Conservation (phyloP, 257 asterid genomes). For the Rehmannia glutinosa region DNA sequence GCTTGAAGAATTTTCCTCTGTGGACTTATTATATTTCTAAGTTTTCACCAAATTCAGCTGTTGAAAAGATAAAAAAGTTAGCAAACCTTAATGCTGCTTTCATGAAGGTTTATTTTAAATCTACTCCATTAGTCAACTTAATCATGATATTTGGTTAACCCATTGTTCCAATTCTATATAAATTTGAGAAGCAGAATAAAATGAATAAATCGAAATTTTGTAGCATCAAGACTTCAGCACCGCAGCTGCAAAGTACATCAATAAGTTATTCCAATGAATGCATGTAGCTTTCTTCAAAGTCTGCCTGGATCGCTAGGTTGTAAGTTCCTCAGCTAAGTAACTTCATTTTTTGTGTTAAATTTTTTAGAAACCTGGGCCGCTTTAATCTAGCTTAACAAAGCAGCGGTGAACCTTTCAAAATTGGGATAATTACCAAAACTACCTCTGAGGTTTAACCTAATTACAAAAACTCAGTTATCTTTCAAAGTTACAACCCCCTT, state of each 20-base stretch:
- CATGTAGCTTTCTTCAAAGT: not conserved
- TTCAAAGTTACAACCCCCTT: too few species aligned
- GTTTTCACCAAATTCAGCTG: not conserved
- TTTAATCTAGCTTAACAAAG: too few species aligned
- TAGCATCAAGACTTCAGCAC: not conserved
- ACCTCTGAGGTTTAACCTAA: too few species aligned
- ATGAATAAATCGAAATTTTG: not conserved
- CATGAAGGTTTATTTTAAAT: not conserved
- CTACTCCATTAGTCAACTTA: not conserved
- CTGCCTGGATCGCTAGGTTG: not conserved
- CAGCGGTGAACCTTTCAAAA: too few species aligned
- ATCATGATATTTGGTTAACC: not conserved
- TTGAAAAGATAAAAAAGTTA: not conserved
- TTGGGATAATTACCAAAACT: too few species aligned
- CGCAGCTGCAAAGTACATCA: not conserved
- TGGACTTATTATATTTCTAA: not conserved
- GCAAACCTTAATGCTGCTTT: not conserved
- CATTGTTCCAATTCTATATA: not conserved
- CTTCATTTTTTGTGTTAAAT: too few species aligned
- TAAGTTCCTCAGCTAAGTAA: too few species aligned
- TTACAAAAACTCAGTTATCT: too few species aligned
- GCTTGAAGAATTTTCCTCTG: not conserved
- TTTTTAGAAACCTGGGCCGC: too few species aligned
- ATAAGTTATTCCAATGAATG: not conserved
- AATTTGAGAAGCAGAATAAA: not conserved